Percentiles rank a stretch among this genome's conserved stretches.
Evolutionary conservation across 140 eudicot species (phyloP).

Genomic region (Cichorium intybus): DNA sequence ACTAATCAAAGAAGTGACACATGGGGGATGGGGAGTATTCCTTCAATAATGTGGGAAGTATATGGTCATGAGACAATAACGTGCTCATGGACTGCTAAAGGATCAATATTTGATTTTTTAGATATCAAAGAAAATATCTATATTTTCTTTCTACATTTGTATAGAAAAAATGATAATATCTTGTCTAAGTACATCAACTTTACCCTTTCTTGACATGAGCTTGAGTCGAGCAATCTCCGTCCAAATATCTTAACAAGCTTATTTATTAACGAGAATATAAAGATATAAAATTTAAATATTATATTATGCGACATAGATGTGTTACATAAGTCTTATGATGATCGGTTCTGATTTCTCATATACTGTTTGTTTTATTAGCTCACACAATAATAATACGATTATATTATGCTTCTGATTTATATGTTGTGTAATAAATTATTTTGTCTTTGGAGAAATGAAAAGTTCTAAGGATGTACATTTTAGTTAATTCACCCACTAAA

Average conservation of each 20-base stretch:
- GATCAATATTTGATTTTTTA: background rate
- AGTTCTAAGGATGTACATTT: background rate
- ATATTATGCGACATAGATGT: too few relatives aligned
- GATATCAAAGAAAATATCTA: constrained; percentile 9
- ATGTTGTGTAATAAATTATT: too few relatives aligned
- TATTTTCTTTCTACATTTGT: constrained; percentile 14
- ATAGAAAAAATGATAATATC: background rate
- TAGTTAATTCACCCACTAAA: background rate
- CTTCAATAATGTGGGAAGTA: constrained; percentile 1
- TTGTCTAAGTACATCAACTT: background rate
- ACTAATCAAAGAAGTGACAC: constrained; percentile 23
- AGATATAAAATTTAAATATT: too few relatives aligned
- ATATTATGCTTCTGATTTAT: too few relatives aligned
- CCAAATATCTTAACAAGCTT: too few relatives aligned
- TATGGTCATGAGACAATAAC: constrained; percentile 13
- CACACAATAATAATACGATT: too few relatives aligned
- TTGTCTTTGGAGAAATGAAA: too few relatives aligned
- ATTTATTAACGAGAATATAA: too few relatives aligned
- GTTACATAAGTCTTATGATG: too few relatives aligned
- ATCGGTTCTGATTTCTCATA: too few relatives aligned
- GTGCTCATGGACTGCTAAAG: constrained; percentile 4
- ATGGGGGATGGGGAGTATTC: constrained; percentile 16
- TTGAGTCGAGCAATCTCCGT: background rate
- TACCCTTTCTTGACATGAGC: background rate
- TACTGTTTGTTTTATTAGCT: too few relatives aligned